Percentiles rank a stretch among this genome's conserved stretches.
These are phyloP conservation scores for Amoebophrya sp. DNA, from an alignment of 169 alveolate species.

Conservation along the genomic window DNA sequence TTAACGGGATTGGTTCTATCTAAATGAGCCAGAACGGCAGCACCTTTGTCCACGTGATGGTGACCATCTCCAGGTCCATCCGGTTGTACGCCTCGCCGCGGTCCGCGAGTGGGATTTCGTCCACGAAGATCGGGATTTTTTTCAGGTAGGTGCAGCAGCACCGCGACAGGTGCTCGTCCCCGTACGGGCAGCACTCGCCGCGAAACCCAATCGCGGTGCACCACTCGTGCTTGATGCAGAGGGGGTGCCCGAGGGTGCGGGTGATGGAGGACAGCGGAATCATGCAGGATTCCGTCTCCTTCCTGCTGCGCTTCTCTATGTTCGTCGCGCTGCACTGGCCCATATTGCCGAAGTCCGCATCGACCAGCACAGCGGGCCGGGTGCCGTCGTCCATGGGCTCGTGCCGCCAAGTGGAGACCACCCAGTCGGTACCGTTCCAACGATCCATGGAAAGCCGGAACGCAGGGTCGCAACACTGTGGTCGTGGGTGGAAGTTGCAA, in stretches of 20 bases:
- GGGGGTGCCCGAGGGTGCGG: not conserved
- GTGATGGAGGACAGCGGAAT: not conserved
- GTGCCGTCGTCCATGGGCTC: not conserved
- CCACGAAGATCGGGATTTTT: not conserved
- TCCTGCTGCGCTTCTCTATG: not conserved
- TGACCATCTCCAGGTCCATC: not conserved
- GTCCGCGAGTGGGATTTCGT: not conserved
- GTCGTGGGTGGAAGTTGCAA: too few species aligned
- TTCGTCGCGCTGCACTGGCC: not conserved
- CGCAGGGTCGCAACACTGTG: not conserved
- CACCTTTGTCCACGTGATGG: not conserved
- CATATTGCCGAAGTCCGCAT: not conserved
- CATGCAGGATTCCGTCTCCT: not conserved
- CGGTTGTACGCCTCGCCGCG: not conserved
- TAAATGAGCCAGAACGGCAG: not conserved
- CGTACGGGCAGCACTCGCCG: not conserved
- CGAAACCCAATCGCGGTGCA: not conserved
- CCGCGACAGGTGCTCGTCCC: not conserved
- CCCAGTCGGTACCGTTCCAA: not conserved
- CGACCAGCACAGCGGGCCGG: not conserved
- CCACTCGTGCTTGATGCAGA: not conserved
- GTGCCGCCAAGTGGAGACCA: not conserved
- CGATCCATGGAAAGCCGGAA: not conserved
- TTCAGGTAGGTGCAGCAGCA: conserved; percentile 12
- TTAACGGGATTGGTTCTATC: too few species aligned